Percentiles rank a stretch among this genome's conserved stretches.
Conservation (phyloP, 352 stramenopile genomes). For the Globisporangium paddicum region DNA sequence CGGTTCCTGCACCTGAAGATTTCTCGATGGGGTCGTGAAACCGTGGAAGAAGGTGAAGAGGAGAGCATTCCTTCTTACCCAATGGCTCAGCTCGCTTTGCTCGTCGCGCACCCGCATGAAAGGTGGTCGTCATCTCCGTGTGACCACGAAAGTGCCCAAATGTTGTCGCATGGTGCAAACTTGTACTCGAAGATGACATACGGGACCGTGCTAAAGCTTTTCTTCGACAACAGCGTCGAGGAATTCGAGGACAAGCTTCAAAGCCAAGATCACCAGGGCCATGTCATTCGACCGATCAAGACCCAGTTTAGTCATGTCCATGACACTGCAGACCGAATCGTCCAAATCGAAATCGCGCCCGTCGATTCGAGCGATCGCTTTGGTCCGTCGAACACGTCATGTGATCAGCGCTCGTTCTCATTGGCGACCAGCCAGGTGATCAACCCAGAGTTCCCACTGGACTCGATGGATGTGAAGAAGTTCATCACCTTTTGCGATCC, state of each 20-base stretch:
- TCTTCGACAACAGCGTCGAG: conserved; percentile 75
- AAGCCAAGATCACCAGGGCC: conserved; percentile 43
- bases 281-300: conserved; percentile 56
- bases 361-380: conserved; percentile 16
- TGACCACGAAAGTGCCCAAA: conserved; percentile 58
- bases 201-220: conserved; percentile 73
- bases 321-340: conserved; percentile 28
- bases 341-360: conserved; percentile 1
- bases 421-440: conserved; percentile 21
- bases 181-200: conserved; percentile 81
- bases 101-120: conserved; percentile 47
- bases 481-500: conserved; percentile 79
- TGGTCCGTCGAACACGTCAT: conserved; percentile 81
- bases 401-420: conserved; percentile 42
- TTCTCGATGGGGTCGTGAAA: conserved; percentile 79
- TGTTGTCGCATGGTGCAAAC: conserved; percentile 74
- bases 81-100: conserved; percentile 69
- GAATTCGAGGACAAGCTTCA: conserved; percentile 62
- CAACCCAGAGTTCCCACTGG: conserved; percentile 71
- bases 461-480: conserved; percentile 56
- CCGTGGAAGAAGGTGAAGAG: conserved; percentile 81
- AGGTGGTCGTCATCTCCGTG: conserved; percentile 58
- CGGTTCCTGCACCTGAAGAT: conserved; percentile 84
- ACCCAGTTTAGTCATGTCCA: conserved; percentile 61
- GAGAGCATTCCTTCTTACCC: conserved; percentile 70